Conservation (phyloP, 1,284 basidiomycete genomes). For the Cerrena zonata region DNA sequence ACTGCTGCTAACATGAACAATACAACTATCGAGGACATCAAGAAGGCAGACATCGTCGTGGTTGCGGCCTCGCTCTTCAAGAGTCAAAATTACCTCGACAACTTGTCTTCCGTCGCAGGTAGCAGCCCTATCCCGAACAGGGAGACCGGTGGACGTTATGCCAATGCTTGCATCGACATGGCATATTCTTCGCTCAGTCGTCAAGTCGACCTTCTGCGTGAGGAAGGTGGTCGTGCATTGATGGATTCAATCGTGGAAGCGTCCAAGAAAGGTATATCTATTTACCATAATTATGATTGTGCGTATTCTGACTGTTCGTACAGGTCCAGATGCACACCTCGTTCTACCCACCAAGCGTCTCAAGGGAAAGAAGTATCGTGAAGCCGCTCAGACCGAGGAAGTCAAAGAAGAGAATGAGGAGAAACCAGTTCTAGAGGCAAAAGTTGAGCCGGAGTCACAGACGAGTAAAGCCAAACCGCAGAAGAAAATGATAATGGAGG, state of each 20-base stretch:
- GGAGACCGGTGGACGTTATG: slow-evolving; percentile 73
- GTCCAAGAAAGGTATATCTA: slow-evolving; percentile 46
- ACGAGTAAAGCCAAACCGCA: slow-evolving; percentile 30
- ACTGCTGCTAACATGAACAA: slow-evolving; percentile 71
- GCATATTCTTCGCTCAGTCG: slow-evolving; percentile 51
- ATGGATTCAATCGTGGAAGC: slow-evolving; percentile 57
- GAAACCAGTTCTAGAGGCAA: slow-evolving; percentile 39
- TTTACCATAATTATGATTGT: neutral
- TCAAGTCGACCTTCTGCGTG: slow-evolving; percentile 65
- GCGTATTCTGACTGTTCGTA: neutral
- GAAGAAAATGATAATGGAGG: slow-evolving; percentile 45
- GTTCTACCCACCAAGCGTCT: slow-evolving; percentile 59
- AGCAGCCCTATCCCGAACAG: slow-evolving; percentile 57
- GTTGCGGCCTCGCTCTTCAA: slow-evolving; percentile 84
- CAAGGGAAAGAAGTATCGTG: slow-evolving; percentile 66
- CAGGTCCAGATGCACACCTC: slow-evolving; percentile 10
- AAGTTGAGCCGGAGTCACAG: slow-evolving; percentile 47
- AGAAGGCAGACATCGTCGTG: slow-evolving; percentile 82
- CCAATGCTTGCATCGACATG: slow-evolving; percentile 71
- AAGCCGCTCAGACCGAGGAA: slow-evolving; percentile 40
- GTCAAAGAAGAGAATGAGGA: slow-evolving; percentile 8
- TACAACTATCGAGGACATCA: slow-evolving; percentile 70
- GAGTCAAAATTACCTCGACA: slow-evolving; percentile 70
- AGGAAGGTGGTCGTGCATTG: slow-evolving; percentile 57
- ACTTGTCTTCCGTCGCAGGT: slow-evolving; percentile 66